Percentiles rank a stretch among this genome's conserved stretches.
phyloP scores from a whole-genome alignment of 2,329 filamentous ascomycete species.

The Plenodomus lindquistii region DNA sequence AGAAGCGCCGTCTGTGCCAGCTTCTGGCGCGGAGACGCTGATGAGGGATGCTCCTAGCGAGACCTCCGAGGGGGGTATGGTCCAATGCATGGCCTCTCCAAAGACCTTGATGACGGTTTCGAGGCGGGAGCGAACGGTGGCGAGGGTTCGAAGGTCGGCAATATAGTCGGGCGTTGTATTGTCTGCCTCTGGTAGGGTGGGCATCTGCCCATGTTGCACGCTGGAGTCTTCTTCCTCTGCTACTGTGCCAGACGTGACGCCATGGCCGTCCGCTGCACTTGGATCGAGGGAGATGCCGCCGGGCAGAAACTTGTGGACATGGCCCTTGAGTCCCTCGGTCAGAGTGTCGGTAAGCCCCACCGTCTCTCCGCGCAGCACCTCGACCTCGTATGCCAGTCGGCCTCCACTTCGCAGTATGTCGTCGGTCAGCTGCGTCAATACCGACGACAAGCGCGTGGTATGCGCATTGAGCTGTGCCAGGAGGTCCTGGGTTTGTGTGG shows the following conservation, averaged over 20 bases:
- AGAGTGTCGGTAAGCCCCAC: constrained; percentile 78
- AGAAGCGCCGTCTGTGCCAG: constrained; percentile 65
- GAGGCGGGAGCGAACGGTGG: constrained; percentile 78
- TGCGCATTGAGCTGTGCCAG: constrained; percentile 87
- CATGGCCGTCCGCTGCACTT: constrained; percentile 5
- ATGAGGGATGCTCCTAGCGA: constrained; percentile 84
- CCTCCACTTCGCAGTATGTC: constrained; percentile 90
- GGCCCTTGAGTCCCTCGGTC: constrained; percentile 70
- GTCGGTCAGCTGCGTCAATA: constrained; percentile 87
- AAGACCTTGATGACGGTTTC: constrained; percentile 90
- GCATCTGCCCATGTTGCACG: not conserved
- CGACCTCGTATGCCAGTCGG: constrained; percentile 89
- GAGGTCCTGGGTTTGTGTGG: constrained; percentile 79
- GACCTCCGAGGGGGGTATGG: constrained; percentile 83
- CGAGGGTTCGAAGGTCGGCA: constrained; percentile 77
- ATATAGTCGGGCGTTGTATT: constrained; percentile 59
- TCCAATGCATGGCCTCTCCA: constrained; percentile 94
- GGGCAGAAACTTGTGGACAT: constrained; percentile 74
- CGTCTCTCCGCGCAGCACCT: constrained; percentile 87
- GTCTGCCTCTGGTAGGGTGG: constrained; percentile 2
- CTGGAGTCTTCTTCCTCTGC: not conserved
- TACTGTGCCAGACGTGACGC: constrained; percentile 1
- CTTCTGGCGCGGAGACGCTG: constrained; percentile 84
- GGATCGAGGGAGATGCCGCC: constrained; percentile 36
- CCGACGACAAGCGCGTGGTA: constrained; percentile 78